Evolutionary conservation across 768 basidiomycete genomes (phyloP).

Genomic region (Strobilomyces echinocephalus): DNA sequence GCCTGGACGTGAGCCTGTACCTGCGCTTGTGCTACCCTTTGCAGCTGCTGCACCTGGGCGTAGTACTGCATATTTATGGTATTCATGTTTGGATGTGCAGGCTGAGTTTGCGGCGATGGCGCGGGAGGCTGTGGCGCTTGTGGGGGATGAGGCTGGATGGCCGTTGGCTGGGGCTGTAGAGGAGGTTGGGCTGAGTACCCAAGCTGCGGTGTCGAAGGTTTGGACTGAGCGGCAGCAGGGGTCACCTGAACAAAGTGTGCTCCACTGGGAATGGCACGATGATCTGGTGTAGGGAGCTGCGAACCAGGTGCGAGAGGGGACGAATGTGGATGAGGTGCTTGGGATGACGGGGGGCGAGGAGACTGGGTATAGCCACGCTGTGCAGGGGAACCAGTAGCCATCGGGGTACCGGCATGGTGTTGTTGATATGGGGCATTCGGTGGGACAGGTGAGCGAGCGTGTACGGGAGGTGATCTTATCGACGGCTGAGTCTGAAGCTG

Average conservation of each 20-base stretch:
- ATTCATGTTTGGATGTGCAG: slow-evolving; percentile 12
- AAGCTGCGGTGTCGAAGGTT: slow-evolving; percentile 30
- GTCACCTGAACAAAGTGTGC: slow-evolving; percentile 28
- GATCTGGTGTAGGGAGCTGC: slow-evolving; percentile 25
- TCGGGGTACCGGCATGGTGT: slow-evolving; percentile 15
- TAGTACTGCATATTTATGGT: slow-evolving; percentile 15
- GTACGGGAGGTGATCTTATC: slow-evolving; percentile 29
- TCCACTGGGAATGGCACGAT: slow-evolving; percentile 18
- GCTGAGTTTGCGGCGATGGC: slow-evolving; percentile 17
- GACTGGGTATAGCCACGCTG: slow-evolving; percentile 34
- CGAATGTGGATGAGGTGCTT: slow-evolving; percentile 26
- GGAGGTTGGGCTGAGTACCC: slow-evolving; percentile 19
- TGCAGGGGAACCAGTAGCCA: slow-evolving; percentile 26
- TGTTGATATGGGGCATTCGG: slow-evolving; percentile 21
- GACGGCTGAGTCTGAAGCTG: slow-evolving; percentile 29
- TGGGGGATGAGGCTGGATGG: slow-evolving; percentile 21
- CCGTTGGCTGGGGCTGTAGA: slow-evolving; percentile 18
- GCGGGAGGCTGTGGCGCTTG: slow-evolving; percentile 22
- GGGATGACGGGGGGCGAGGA: slow-evolving; percentile 31
- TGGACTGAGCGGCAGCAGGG: slow-evolving; percentile 19
- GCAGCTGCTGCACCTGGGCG: slow-evolving; percentile 14
- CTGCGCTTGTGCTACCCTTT: slow-evolving; percentile 18
- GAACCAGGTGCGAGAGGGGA: slow-evolving; percentile 28
- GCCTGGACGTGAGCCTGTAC: slow-evolving; percentile 16
- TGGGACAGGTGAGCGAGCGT: slow-evolving; percentile 25